Conservation (phyloP, 2,329 filamentous ascomycete genomes). For the Paecilomyces dactylethromorphus region DNA sequence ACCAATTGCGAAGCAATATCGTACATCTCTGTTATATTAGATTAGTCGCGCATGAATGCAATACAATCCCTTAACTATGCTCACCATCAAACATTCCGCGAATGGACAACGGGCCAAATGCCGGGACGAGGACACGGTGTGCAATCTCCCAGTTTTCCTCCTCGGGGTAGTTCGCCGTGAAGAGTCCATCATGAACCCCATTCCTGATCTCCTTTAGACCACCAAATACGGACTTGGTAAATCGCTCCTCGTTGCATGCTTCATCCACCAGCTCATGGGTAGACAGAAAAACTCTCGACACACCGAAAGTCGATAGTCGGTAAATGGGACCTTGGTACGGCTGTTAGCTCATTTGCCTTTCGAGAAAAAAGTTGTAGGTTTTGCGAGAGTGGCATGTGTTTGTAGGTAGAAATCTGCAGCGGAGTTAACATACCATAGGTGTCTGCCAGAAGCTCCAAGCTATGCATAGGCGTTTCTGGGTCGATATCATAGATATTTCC, state of each 20-base stretch:
- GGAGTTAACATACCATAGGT: conserved; percentile 51
- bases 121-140: conserved; percentile 41
- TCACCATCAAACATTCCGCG: conserved; percentile 36
- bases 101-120: conserved; percentile 42
- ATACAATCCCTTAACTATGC: background rate
- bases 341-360: background rate
- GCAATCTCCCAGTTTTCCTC: conserved; percentile 60
- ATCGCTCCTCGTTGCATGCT: conserved; percentile 59
- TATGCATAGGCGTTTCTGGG: conserved; percentile 49
- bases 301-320: conserved; percentile 45
- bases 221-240: conserved; percentile 51
- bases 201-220: conserved; percentile 52
- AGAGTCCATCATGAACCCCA: conserved; percentile 59
- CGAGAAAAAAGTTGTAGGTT: background rate
- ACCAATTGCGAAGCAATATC: conserved; percentile 34
- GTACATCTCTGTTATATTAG: conserved; percentile 25
- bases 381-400: background rate
- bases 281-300: conserved; percentile 42
- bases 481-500: conserved; percentile 62
- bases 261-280: conserved; percentile 55
- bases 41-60: background rate
- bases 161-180: conserved; percentile 47
- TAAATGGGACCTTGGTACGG: conserved; percentile 50
- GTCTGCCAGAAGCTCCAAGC: conserved; percentile 53
- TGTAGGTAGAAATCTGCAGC: conserved; percentile 6